These are phyloP conservation scores for Monilinia aucupariae DNA, from an alignment of 2,329 filamentous ascomycete genomes.

Conservation along the genomic window DNA sequence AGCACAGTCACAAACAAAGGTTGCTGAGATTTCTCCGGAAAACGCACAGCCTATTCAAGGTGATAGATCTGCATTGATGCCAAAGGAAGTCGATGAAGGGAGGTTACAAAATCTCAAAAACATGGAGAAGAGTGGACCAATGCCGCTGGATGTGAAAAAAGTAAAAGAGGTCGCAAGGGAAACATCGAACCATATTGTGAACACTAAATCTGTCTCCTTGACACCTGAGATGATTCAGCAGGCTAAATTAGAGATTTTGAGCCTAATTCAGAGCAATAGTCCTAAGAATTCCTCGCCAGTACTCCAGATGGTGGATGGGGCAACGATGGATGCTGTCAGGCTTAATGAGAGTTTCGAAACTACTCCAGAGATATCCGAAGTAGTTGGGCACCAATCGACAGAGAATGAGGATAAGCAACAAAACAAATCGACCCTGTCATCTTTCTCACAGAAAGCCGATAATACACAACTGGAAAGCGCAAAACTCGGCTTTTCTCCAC, in stretches of 20 bases:
- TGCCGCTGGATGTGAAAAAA: not conserved
- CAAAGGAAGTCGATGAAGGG: no score
- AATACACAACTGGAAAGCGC: not conserved
- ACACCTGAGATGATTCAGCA: not conserved
- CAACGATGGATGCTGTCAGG: not conserved
- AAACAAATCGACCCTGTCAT: not conserved
- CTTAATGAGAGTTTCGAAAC: not conserved
- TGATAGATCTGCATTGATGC: not conserved
- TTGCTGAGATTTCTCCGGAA: no score
- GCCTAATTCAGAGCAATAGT: not conserved
- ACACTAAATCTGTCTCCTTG: not conserved
- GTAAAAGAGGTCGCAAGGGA: no score
- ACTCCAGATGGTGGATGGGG: no score
- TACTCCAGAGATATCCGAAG: no score
- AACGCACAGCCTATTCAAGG: not conserved
- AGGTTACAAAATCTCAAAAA: not conserved
- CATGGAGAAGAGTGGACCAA: not conserved
- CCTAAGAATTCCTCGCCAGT: not conserved
- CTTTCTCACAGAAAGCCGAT: not conserved
- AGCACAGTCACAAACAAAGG: not conserved
- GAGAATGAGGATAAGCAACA: not conserved
- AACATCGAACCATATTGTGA: not conserved
- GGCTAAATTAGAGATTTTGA: not conserved
- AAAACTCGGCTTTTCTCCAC: not conserved
- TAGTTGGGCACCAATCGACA: rapidly evolving